Percentiles rank a stretch among this genome's conserved stretches.
phyloP scores from a whole-genome alignment of 345 rosid genomes.

The Bruguiera gymnorhiza region DNA sequence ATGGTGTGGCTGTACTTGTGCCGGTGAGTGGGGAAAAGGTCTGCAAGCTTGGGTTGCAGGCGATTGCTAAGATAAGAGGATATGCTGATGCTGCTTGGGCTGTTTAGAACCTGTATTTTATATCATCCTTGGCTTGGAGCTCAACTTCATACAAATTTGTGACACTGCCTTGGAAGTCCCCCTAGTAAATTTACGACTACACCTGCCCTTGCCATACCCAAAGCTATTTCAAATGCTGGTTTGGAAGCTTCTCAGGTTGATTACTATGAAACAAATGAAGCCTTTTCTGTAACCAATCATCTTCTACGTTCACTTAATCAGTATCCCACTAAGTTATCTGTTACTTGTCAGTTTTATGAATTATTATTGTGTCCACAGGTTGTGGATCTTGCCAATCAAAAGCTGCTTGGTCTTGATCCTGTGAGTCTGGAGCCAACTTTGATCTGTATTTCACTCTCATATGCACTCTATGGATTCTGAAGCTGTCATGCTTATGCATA shows the following conservation, averaged over 20 bases:
- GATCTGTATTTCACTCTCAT: neutral
- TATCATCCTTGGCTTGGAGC: neutral
- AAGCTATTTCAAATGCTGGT: conserved; percentile 32
- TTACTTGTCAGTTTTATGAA: neutral
- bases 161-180: conserved; percentile 14
- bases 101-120: neutral
- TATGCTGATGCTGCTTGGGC: conserved; percentile 35
- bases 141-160: neutral
- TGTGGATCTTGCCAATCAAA: conserved; percentile 32
- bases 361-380: conserved; percentile 18
- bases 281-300: conserved; percentile 24
- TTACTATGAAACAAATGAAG: conserved; percentile 34
- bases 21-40: conserved; percentile 26
- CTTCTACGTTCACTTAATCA: neutral
- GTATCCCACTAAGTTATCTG: neutral
- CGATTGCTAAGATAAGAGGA: conserved; percentile 31
- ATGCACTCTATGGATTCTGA: neutral
- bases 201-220: conserved; percentile 33
- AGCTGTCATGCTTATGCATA: neutral
- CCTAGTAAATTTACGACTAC: conserved; percentile 25
- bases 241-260: conserved; percentile 24
- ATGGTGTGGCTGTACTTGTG: conserved; percentile 31
- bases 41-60: conserved; percentile 21
- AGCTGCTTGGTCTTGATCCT: conserved; percentile 25
- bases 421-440: conserved; percentile 13